Percentiles rank a stretch among this genome's conserved stretches.
Evolutionary conservation across 768 basidiomycete species (phyloP).

Genomic region (Boletus sp.): DNA sequence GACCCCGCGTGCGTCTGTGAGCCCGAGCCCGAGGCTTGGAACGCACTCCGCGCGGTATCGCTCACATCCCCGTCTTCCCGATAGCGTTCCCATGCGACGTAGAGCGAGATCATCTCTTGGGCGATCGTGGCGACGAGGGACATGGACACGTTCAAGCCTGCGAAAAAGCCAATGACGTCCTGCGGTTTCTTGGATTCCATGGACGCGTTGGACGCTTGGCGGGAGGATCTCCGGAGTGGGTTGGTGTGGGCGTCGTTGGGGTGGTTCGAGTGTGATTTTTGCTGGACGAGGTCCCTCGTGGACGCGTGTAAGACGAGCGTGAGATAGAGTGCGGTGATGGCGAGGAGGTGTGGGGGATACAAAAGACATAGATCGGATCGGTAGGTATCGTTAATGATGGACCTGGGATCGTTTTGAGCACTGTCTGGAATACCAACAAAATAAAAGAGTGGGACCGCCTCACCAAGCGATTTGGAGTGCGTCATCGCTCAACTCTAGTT

Average conservation of each 20-base stretch:
- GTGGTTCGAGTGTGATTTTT: conserved; percentile 32
- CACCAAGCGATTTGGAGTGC: conserved; percentile 93
- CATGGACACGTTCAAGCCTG: conserved; percentile 82
- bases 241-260: conserved; percentile 28
- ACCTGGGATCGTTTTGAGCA: conserved; percentile 50
- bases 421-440: neutral
- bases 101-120: conserved; percentile 89
- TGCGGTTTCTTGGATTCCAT: conserved; percentile 39
- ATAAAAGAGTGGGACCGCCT: conserved; percentile 18
- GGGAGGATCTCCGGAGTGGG: conserved; percentile 55
- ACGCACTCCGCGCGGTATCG: conserved; percentile 16
- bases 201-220: conserved; percentile 40
- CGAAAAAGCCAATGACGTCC: conserved; percentile 80
- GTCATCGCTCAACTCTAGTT: conserved; percentile 69
- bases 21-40: conserved; percentile 5
- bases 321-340: conserved; percentile 88
- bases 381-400: conserved; percentile 95
- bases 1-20: conserved; percentile 14
- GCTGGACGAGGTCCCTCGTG: conserved; percentile 45
- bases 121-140: conserved; percentile 78
- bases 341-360: conserved; percentile 93
- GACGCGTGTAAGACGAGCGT: conserved; percentile 73
- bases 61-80: conserved; percentile 57
- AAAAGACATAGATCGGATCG: conserved; percentile 91
- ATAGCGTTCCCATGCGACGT: conserved; percentile 86